Evolutionary conservation across 352 stramenopile species (phyloP), one percentile per base, ranked within the genome.

Genomic region (Pythium volutum): DNA sequence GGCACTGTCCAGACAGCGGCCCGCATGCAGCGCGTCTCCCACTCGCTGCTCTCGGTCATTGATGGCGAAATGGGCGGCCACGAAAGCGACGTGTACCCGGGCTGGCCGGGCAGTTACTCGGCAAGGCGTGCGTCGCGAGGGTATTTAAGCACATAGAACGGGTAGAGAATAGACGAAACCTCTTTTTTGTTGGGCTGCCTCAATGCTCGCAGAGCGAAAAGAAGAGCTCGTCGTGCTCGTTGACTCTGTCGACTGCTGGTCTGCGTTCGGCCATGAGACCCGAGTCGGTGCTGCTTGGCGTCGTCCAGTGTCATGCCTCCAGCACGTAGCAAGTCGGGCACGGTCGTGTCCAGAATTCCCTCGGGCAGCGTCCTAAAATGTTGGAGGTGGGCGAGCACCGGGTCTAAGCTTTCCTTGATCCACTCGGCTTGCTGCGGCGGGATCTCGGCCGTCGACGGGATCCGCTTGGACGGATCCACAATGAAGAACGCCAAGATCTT

Each of bases 31-130:
- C 76, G 75, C 12, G 74, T 88, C 22, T 74, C 72, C 42, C 80
- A 77, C 41, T 87, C 76, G 9, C 57, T 89, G 16, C 49, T 85
- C 10, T 80, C 75, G 59, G 62, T 85, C 11, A 73, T 83, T 9
- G 76, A 87, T 41, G 69, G 74, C 20, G 77, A 88, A 38, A 54
- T 33, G 23, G 36, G 36, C 52, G 45, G 11, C 26, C 36, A 51
- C 22, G 39, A 70, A 55, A 1, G 56, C 64, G 42, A 76, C 73
- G 41, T 66, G 70, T 29, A 74, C 83, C 50, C 74, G 72, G 36
- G 73, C 69, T 23, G 77, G 79, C 10, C 79, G 62, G 73, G 61
- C 25, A 62, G 56, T 46, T 56, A 51, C 31, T 62, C 31, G 27
- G 61, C 36, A 34, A 38, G 58, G 10, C 38, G 61, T 22, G 61